Evolutionary conservation across 1,284 basidiomycete species (phyloP), one percentile per base, ranked within the genome.

Genomic region (Ganoderma lucidum): DNA sequence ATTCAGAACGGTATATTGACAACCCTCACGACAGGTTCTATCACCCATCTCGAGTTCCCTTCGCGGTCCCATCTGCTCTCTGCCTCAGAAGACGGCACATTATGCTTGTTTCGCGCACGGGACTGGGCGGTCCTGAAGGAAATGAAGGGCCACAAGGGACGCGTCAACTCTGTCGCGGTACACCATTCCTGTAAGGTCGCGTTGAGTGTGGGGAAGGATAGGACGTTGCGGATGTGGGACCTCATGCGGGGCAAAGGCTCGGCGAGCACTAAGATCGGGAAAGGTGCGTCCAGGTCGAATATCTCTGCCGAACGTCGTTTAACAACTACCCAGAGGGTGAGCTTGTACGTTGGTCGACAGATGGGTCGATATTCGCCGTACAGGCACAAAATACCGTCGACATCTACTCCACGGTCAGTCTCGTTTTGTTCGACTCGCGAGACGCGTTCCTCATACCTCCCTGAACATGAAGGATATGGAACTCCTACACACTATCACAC

Each of bases 221-320:
- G 89, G 71, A 96, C 94, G 9, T 79, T 99, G 69, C 88, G 96
- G 63, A 97, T 99, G 96, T 99, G 97, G 97, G 97, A 99, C 83
- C 84, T 99, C 59, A 98, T 98, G 94, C 86, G 96, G 60, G 97
- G 96, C 1, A 93, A 93, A 78, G 95, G 95, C 2, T 90, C 91
- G 15, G 95, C 95, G 4, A 96, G 95, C 77, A 93, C 92, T 44
- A 95, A 96, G 77, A 81, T 98, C 5, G 94, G 94, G 19, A 92
- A 92, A 82, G 95, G 95, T 94, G 84, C 78, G 28, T 15, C 6
- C 60, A n/a, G n/a, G 8, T 14, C 32, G 35, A 23, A 44, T n/a
- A 44, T 35, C 14, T 30, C 15, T 55, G 4, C 35, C 2, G 12
- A 30, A 42, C 14, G 4, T 8, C 6, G 2, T 17, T 23, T 51